These are phyloP conservation scores for Metarhizium sp. DNA, from an alignment of 2,329 filamentous ascomycete genomes.

Conservation along the genomic window DNA sequence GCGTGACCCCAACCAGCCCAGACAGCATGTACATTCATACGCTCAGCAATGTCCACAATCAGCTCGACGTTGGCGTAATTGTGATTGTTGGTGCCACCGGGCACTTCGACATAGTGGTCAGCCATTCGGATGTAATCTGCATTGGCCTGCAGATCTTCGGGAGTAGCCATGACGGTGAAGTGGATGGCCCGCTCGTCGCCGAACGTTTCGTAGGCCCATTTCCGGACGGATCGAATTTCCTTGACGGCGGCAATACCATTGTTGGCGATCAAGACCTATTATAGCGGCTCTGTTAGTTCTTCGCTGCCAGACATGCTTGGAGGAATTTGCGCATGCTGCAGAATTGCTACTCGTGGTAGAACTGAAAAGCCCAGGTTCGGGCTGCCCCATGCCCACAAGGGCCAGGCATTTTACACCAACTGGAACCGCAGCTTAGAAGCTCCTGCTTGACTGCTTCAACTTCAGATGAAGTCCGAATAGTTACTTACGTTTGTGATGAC, in stretches of 20 bases:
- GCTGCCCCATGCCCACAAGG: too few species aligned
- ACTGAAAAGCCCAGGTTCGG: too few species aligned
- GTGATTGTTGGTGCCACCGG: slow-evolving; percentile 99
- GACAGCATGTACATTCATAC: slow-evolving; percentile 95
- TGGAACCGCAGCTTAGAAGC: too few species aligned
- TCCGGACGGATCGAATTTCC: slow-evolving; percentile 96
- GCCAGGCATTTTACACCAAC: too few species aligned
- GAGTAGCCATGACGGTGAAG: slow-evolving; percentile 99
- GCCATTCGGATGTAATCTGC: slow-evolving; percentile 99
- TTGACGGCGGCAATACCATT: slow-evolving; percentile 99
- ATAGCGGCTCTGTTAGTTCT: background rate
- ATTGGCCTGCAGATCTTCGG: slow-evolving; percentile 93
- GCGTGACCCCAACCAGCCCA: slow-evolving; percentile 99
- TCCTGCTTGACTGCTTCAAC: background rate
- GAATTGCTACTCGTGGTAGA: too few species aligned
- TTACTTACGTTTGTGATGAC: slow-evolving; percentile 89
- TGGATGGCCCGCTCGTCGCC: slow-evolving; percentile 97
- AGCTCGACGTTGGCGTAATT: slow-evolving; percentile 99
- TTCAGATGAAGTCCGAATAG: background rate
- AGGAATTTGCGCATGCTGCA: background rate
- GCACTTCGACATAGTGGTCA: slow-evolving; percentile 98
- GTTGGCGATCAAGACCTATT: slow-evolving; percentile 93
- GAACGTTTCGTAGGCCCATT: slow-evolving; percentile 99
- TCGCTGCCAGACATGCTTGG: background rate
- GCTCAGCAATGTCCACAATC: slow-evolving; percentile 97